phyloP scores from a whole-genome alignment of 208 protist species.

The Balamuthia mandrillaris region DNA sequence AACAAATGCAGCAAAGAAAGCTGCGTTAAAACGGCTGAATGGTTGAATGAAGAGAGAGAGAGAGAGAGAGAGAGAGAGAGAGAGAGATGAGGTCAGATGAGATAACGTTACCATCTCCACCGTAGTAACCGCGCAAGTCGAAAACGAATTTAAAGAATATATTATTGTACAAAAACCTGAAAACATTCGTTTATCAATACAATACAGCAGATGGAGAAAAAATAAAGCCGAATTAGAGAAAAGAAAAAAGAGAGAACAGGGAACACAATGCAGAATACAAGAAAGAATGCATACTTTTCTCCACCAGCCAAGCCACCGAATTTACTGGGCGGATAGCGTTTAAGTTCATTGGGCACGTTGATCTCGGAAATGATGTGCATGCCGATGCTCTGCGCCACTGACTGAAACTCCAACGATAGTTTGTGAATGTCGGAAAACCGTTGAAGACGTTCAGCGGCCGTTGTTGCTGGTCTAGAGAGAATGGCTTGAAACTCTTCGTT shows the following conservation, averaged over 20 bases:
- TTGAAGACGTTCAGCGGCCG: not conserved
- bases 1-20: too few species aligned
- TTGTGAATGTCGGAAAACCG: slow-evolving; percentile 4
- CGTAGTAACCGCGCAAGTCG: slow-evolving; percentile 59
- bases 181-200: not conserved
- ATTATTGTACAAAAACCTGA: slow-evolving; percentile 39
- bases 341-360: not conserved
- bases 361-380: slow-evolving; percentile 23
- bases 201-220: not conserved
- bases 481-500: slow-evolving; percentile 29
- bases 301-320: slow-evolving; percentile 61
- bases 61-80: too few species aligned
- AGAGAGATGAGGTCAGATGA: too few species aligned
- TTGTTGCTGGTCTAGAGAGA: not conserved
- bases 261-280: not conserved
- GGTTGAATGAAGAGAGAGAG: too few species aligned
- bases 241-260: not conserved
- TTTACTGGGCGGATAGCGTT: slow-evolving; percentile 31
- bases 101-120: slow-evolving; percentile 48
- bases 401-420: slow-evolving; percentile 30
- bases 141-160: slow-evolving; percentile 53
- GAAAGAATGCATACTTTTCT: slow-evolving; percentile 47
- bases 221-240: not conserved
- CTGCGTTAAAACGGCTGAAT: too few species aligned
- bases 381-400: not conserved